phyloP scores from a whole-genome alignment of 2,329 filamentous ascomycete genomes.

The Pseudonectria buxi region DNA sequence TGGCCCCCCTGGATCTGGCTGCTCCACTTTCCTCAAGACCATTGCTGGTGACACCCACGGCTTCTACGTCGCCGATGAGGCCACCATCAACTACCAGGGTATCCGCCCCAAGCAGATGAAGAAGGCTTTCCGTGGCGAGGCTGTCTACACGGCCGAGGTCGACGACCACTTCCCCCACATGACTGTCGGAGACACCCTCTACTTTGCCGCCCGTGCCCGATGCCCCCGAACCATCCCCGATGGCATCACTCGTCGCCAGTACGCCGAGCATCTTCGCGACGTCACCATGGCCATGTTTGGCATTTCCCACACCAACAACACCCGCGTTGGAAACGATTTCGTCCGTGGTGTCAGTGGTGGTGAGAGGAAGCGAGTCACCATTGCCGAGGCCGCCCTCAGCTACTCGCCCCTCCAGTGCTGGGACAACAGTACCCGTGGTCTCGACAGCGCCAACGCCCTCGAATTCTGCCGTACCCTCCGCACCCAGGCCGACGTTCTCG shows the following conservation, averaged over 20 bases:
- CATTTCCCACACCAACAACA: slow-evolving; percentile 47
- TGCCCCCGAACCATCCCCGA: slow-evolving; percentile 29
- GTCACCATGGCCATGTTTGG: slow-evolving; percentile 49
- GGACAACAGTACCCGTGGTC: too few species aligned
- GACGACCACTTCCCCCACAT: slow-evolving; percentile 40
- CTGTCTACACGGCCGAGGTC: slow-evolving; percentile 60
- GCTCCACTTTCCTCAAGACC: too few species aligned
- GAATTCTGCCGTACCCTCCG: too few species aligned
- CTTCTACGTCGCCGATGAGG: too few species aligned
- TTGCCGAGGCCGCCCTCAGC: slow-evolving; percentile 22
- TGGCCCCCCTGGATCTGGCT: slow-evolving; percentile 29
- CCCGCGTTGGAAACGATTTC: slow-evolving; percentile 47
- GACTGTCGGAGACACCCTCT: slow-evolving; percentile 7
- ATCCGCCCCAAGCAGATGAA: slow-evolving; percentile 48
- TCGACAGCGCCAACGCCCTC: too few species aligned
- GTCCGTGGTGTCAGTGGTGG: slow-evolving; percentile 39
- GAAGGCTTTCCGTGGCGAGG: slow-evolving; percentile 48
- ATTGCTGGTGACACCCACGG: too few species aligned
- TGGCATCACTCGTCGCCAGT: slow-evolving; percentile 34
- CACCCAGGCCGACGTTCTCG: too few species aligned
- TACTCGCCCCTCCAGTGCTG: slow-evolving; percentile 9
- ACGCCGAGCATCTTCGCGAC: slow-evolving; percentile 43
- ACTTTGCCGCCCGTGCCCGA: too few species aligned
- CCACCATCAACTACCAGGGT: too few species aligned
- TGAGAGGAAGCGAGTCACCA: slow-evolving; percentile 35